Evolutionary conservation across 192 early-diverging fungal species (phyloP), one percentile per base, ranked within the genome.

Genomic region (Coemansia asiatica): DNA sequence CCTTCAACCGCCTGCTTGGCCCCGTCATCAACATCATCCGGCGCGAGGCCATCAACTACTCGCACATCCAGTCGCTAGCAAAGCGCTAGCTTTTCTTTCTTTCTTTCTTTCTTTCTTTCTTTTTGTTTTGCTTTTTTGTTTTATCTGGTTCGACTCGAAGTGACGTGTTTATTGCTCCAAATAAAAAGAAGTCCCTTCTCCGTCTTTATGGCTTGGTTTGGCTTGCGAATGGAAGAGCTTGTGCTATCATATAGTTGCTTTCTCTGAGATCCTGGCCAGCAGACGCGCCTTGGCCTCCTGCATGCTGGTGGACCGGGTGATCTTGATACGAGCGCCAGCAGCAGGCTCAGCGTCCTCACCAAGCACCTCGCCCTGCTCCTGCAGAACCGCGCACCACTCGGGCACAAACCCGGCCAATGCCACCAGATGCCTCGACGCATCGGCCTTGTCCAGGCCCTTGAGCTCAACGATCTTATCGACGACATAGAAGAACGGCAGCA

Each of bases 21-120:
- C 95, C 97, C 16, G 90, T 95, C 51, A 89, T 94, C 49, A 95
- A 97, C 68, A 99, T 98, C 53, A 89, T 99, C 61, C 90, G 96
- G 69, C 85, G 97, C 59, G 97, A 99, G 82, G 90, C 92, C 27
- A 88, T 84, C 56, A 96, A 97, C 76, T 99, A 99, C 74, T 80
- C 85, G 61, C 75, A 76, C 48, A 80, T 80, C 53, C 72, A 74
- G 69, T 79, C 76, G 22, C 71, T 79, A 67, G 38, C 66, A 21
- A 74, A 63, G 46, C 29, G 38, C 51, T 67, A 58, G 51, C 21
- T 36, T 6, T 47, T 40, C 53, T 26, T 56, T 22, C 12, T 68
- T 61, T 61, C 13, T 47, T 25, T 16, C 44, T 28, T 40, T 51
- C 4, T 50, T 48, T 56, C 23, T 55, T 28, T 12, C 58, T 68